A percentile compares a stretch with the other conserved stretches of the same genome.
These are phyloP conservation scores for Penicillium italicum DNA, from an alignment of 2,329 filamentous ascomycete genomes.

Conservation along the genomic window DNA sequence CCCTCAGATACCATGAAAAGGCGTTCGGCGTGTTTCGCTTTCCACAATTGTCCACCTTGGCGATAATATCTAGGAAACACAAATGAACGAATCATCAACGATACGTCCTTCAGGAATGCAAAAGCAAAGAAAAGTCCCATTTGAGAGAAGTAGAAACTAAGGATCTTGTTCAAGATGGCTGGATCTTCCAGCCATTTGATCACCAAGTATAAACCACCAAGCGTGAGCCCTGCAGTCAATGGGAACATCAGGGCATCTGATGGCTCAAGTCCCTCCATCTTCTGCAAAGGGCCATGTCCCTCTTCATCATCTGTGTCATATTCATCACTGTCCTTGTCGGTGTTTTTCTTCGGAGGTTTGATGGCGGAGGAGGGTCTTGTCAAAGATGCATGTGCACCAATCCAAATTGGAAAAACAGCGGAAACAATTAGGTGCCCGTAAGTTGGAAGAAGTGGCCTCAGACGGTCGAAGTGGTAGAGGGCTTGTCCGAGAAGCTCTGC, in stretches of 20 bases:
- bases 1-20: conserved; percentile 25
- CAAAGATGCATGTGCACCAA: conserved; percentile 80
- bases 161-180: conserved; percentile 72
- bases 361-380: conserved; percentile 77
- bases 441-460: conserved; percentile 51
- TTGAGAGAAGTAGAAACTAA: conserved; percentile 77
- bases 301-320: conserved; percentile 46
- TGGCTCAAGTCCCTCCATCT: conserved; percentile 66
- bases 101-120: conserved; percentile 67
- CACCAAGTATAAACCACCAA: conserved; percentile 77
- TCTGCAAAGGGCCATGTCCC: conserved; percentile 52
- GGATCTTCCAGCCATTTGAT: conserved; percentile 87
- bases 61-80: conserved; percentile 71
- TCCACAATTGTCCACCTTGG: conserved; percentile 50
- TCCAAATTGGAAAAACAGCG: conserved; percentile 77
- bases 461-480: conserved; percentile 44
- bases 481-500: conserved; percentile 40
- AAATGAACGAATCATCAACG: conserved; percentile 63
- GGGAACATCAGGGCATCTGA: conserved; percentile 84
- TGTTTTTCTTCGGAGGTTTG: conserved; percentile 53
- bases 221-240: conserved; percentile 66
- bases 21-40: conserved; percentile 32
- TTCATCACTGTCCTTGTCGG: conserved; percentile 27
- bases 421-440: conserved; percentile 63
- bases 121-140: conserved; percentile 75